phyloP scores from a whole-genome alignment of 1,139 yeast species.

The Diutina pseudorugosa region DNA sequence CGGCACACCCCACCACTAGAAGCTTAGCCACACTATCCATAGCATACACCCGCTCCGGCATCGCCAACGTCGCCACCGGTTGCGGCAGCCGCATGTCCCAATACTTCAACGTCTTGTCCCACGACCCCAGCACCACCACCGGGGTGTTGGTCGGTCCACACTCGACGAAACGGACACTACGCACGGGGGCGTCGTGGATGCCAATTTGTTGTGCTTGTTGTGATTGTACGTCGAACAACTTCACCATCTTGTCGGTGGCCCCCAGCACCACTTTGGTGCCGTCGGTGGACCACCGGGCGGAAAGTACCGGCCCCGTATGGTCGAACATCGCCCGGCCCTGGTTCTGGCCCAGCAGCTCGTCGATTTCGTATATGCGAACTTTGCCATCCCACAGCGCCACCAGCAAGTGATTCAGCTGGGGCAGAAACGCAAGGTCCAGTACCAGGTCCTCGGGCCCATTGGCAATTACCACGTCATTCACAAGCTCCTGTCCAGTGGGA shows the following conservation, averaged over 20 bases:
- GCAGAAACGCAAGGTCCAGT: slow-evolving; percentile 81
- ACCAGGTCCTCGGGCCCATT: slow-evolving; percentile 90
- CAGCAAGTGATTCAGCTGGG: slow-evolving; percentile 73
- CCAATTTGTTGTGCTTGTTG: slow-evolving; percentile 84
- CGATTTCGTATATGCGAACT: slow-evolving; percentile 84
- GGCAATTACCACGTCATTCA: slow-evolving; percentile 62
- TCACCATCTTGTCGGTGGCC: slow-evolving; percentile 86
- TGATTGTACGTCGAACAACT: slow-evolving; percentile 68
- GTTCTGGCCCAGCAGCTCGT: slow-evolving; percentile 49
- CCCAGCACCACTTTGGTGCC: slow-evolving; percentile 86
- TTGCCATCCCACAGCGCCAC: slow-evolving; percentile 94
- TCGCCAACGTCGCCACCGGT: slow-evolving; percentile 67
- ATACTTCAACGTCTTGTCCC: slow-evolving; percentile 91
- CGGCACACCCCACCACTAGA: slow-evolving; percentile 88
- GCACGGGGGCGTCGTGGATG: slow-evolving; percentile 73
- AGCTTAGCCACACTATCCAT: slow-evolving; percentile 79
- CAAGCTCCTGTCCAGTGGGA: not conserved
- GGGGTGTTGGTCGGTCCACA: slow-evolving; percentile 77
- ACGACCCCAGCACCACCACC: slow-evolving; percentile 83
- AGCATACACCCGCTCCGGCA: slow-evolving; percentile 86
- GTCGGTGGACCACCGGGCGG: slow-evolving; percentile 74
- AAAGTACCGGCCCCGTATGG: slow-evolving; percentile 80
- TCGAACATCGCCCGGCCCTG: slow-evolving; percentile 87
- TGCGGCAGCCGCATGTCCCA: slow-evolving; percentile 89
- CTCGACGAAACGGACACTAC: slow-evolving; percentile 61